Percentiles rank a stretch among this genome's conserved stretches.
These are phyloP conservation scores for Nothophytophthora sp. DNA, from an alignment of 352 stramenopile genomes.

Conservation along the genomic window DNA sequence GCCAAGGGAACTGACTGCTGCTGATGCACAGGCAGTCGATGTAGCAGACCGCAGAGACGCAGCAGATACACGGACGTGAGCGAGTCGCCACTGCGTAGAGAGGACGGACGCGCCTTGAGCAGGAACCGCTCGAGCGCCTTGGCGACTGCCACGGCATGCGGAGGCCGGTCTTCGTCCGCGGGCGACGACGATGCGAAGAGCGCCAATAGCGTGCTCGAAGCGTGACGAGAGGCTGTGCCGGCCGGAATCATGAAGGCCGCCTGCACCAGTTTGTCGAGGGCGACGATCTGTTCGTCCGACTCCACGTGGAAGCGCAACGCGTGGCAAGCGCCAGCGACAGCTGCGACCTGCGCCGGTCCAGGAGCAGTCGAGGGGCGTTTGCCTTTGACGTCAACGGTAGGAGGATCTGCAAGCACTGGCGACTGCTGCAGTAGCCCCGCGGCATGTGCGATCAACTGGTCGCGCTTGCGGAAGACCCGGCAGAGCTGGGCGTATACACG, in stretches of 20 bases:
- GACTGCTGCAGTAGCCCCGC: constrained; percentile 54
- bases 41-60: constrained; percentile 57
- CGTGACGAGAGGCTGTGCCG: constrained; percentile 52
- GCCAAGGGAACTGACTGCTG: constrained; percentile 3
- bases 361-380: constrained; percentile 31
- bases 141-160: constrained; percentile 19
- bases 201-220: constrained; percentile 48
- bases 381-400: constrained; percentile 41
- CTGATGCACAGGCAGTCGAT: constrained; percentile 39
- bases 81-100: constrained; percentile 48
- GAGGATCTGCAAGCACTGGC: constrained; percentile 35
- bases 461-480: constrained; percentile 43
- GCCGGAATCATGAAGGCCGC: constrained; percentile 49
- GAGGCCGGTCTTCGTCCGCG: constrained; percentile 22
- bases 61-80: constrained; percentile 73
- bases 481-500: constrained; percentile 69
- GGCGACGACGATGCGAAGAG: constrained; percentile 46
- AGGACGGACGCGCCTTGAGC: constrained; percentile 38
- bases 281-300: constrained; percentile 20
- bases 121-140: constrained; percentile 59
- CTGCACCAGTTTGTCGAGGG: constrained; percentile 55
- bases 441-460: constrained; percentile 42
- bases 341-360: constrained; percentile 42
- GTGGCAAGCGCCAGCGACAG: constrained; percentile 54
- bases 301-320: constrained; percentile 54